These are phyloP conservation scores for Usnea hakonensis DNA, from an alignment of 495 filamentous ascomycete genomes.

Conservation along the genomic window DNA sequence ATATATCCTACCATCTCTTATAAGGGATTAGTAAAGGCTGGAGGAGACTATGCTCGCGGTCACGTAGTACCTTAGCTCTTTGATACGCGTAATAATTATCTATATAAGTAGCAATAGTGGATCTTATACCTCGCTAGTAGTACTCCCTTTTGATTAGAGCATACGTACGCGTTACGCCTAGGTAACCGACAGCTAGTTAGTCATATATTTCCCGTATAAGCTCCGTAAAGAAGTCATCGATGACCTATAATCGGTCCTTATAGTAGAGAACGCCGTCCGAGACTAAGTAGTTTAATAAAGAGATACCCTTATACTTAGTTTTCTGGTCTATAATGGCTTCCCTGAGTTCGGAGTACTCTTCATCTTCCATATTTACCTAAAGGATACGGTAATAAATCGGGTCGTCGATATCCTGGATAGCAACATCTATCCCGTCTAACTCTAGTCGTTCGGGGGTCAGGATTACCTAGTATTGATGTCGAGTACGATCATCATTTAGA, in stretches of 20 bases:
- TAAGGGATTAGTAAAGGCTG: conserved; percentile 21
- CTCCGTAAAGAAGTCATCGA: background rate
- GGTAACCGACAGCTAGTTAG: background rate
- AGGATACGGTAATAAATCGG: background rate
- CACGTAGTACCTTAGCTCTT: background rate
- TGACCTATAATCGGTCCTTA: background rate
- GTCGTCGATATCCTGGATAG: background rate
- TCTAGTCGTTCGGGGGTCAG: background rate
- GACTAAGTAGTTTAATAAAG: background rate
- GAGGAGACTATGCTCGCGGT: background rate
- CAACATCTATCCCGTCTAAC: background rate
- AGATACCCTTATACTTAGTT: background rate
- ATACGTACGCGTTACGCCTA: background rate
- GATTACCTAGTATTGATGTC: background rate
- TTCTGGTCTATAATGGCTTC: background rate
- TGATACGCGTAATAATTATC: background rate
- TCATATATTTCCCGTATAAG: conserved; percentile 2
- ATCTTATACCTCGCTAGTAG: too few relatives aligned
- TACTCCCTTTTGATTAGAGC: background rate
- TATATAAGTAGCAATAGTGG: too few relatives aligned
- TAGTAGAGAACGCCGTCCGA: background rate
- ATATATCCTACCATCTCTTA: conserved; percentile 20
- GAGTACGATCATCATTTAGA: background rate
- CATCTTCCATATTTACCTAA: background rate
- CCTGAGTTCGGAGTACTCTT: background rate